These are phyloP conservation scores for Curvularia lunata DNA, from an alignment of 2,329 filamentous ascomycete genomes.

Conservation along the genomic window DNA sequence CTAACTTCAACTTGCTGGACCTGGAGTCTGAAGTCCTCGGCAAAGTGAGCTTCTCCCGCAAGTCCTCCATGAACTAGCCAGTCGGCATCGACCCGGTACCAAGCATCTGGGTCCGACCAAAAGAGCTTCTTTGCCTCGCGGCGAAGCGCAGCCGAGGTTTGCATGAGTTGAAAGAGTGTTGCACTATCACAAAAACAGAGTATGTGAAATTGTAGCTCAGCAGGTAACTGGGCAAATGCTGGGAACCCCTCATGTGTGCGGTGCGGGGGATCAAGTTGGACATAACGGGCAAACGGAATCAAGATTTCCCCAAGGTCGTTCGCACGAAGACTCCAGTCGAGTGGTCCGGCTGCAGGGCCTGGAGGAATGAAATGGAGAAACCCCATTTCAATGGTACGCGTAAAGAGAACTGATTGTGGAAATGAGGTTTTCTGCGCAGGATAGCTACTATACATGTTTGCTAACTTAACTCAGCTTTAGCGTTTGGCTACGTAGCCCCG, in stretches of 20 bases:
- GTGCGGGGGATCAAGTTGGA: background rate
- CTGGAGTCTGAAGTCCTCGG: background rate
- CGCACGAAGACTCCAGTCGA: background rate
- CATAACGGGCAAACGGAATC: background rate
- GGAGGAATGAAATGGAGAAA: background rate
- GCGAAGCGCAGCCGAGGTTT: constrained; percentile 11
- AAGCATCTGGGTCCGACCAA: background rate
- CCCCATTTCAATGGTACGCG: background rate
- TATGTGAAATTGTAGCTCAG: constrained; percentile 20
- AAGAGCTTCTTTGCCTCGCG: constrained; percentile 6
- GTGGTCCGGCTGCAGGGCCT: background rate
- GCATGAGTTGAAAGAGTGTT: constrained; percentile 28
- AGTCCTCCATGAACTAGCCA: constrained; percentile 1
- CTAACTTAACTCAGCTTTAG: background rate
- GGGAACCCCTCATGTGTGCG: background rate
- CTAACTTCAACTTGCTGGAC: background rate
- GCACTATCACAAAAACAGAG: constrained; percentile 17
- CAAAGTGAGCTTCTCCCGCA: background rate
- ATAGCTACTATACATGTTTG: background rate
- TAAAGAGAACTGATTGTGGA: background rate
- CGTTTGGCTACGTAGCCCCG: background rate
- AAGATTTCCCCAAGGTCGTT: background rate
- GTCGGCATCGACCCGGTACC: background rate
- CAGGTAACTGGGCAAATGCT: constrained; percentile 11
- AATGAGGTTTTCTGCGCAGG: background rate